Evolutionary conservation across 208 protist species (phyloP), one percentile per base, ranked within the genome.

Genomic region (Novymonas esmeraldas): DNA sequence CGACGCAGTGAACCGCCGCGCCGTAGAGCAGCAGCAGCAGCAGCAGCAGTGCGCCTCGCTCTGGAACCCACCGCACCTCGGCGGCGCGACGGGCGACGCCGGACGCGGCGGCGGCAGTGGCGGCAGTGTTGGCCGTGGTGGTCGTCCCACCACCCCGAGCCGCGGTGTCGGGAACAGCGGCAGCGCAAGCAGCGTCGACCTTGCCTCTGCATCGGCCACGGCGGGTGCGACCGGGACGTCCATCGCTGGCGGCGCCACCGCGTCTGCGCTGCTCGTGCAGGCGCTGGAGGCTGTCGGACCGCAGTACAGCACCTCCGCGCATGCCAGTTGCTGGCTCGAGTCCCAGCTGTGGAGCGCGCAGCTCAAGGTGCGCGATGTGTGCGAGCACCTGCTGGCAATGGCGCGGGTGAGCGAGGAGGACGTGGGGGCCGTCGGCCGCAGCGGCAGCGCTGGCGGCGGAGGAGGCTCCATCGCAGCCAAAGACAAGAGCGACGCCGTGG

Each of bases 271-370:
- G 34, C 64, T 92, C 22, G 31, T 61, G 14, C 49, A 85, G 31
- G 77, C 73, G 29, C 66, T 89, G 65, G 70, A 77, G 20, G 68
- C 29, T 2, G 57, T 91, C 14, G 52, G 68, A 2, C 29, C 74
- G 34, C 81, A 83, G 62, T 95, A 95, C 78, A 79, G 85, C 61
- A 66, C 66, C 26, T 31, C 64, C 11, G 82, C 70, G 3, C 85
- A 95, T 63, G 82, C 89, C 34, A 81, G 67, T 6, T 56, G 59
- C 44, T 76, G 82, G 29, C 51, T 89, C 13, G 73, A 81, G 18
- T 89, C 81, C 49, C 84, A 77, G 49, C 73, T 92, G 33, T 58
- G 87, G 26, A 67, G 85, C n/a, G 87, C 82, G 4, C 79, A 74
- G 20, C 66, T 84, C 11, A 58, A 77, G 51, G 58, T 81, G 28